Percentiles rank a stretch among this genome's conserved stretches.
These are phyloP conservation scores for Ceratocystis eucalypticola DNA, from an alignment of 2,329 filamentous ascomycete genomes.

Conservation along the genomic window DNA sequence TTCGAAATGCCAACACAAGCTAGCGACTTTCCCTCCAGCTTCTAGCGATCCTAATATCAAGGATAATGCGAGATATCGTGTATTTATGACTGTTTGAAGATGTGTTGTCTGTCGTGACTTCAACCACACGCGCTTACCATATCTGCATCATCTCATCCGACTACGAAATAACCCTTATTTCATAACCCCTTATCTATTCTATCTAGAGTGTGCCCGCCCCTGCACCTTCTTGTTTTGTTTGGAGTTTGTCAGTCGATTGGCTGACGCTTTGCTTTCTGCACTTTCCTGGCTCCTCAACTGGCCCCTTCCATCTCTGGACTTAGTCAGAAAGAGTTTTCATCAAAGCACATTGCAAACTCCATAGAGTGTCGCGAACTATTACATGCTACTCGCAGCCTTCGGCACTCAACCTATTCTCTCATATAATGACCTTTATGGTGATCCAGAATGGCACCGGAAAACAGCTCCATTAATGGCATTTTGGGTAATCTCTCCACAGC, in stretches of 20 bases:
- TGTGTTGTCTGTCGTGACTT: not conserved
- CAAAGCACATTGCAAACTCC: not conserved
- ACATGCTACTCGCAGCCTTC: not conserved
- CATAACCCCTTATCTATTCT: not conserved
- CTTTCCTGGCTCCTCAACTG: not conserved
- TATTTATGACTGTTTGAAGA: no score
- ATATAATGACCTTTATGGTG: not conserved
- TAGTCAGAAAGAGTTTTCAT: not conserved
- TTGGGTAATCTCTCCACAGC: constrained; percentile 25
- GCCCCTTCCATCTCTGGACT: not conserved
- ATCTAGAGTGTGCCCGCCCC: not conserved
- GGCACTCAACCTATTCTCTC: not conserved
- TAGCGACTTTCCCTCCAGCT: not conserved
- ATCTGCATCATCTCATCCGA: not conserved
- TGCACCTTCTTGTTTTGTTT: not conserved
- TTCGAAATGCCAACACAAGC: not conserved
- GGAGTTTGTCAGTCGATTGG: not conserved
- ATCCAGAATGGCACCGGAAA: constrained; percentile 26
- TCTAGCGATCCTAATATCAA: not conserved
- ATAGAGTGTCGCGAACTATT: not conserved
- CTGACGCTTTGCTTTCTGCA: not conserved
- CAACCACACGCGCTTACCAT: not conserved
- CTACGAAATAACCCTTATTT: not conserved
- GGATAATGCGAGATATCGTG: not conserved
- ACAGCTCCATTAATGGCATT: constrained; percentile 27